Evolutionary conservation across 2,329 filamentous ascomycete genomes (phyloP), one percentile per base, ranked within the genome.

Genomic region (Pseudopyricularia cyperi): DNA sequence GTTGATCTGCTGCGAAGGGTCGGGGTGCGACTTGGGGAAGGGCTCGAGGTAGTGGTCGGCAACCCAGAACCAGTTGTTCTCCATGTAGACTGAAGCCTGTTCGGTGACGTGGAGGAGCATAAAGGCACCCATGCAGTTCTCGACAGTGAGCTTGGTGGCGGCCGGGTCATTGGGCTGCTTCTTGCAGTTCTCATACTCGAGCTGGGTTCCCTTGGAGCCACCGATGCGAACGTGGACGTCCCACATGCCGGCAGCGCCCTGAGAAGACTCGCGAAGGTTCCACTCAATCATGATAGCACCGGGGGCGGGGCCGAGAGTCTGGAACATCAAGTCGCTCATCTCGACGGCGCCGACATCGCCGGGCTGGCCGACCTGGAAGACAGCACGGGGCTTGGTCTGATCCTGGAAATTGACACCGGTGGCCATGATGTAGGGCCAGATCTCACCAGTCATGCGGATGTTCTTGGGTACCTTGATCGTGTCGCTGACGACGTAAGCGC

Each of bases 181-280:
- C 65, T 78, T 68, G 71, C 90, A 96, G 52, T 75, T 82, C 65
- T 87, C 76, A 17, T 83, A 85, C 68, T 94, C 87, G 15, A 97
- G 77, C 57, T 87, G 69, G 28, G 90, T 94, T 55, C 91, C 91
- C 4, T 86, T 83, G 52, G 84, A 83, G 44, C 93, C 93, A 60
- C 89, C 91, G 60, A 98, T 80, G 62, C 93, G 88, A 70, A 93
- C 85, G 73, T 98, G 93, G n/a, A 90, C 83, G 62, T 98, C 93
- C 87, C 90, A 98, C 68, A 96, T 82, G 56, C 82, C 91, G 19
- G 82, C 83, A 1, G 81, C 78, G 47, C 88, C 89, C 53, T 83
- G 76, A 52, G 67, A 73, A 58, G 76, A 65, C 34, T 81, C 83
- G 44, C 80, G 80, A 42, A 95, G 73, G 68, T 96, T 96, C 86